These are phyloP conservation scores for Trametes coccinea DNA, from an alignment of 768 basidiomycete species.

Conservation along the genomic window DNA sequence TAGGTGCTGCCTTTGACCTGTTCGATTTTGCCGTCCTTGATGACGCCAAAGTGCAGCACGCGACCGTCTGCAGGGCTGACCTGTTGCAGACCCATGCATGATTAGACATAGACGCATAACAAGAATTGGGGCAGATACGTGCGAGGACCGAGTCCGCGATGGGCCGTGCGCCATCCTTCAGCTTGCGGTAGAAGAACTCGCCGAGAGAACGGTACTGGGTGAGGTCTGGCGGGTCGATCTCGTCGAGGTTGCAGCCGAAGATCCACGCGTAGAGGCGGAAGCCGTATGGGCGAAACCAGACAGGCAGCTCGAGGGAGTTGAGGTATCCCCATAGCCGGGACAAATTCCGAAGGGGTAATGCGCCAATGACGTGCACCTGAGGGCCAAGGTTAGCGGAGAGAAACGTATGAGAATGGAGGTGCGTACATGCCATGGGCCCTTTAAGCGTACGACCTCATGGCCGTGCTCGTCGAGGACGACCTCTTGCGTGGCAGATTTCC, in stretches of 20 bases:
- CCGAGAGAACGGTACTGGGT: slow-evolving; percentile 83
- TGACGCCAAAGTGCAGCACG: slow-evolving; percentile 88
- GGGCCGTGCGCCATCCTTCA: slow-evolving; percentile 81
- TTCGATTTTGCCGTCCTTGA: slow-evolving; percentile 78
- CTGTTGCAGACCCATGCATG: slow-evolving; percentile 34
- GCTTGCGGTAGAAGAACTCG: slow-evolving; percentile 90
- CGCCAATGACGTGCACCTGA: slow-evolving; percentile 95
- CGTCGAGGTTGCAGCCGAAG: slow-evolving; percentile 95
- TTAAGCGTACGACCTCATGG: slow-evolving; percentile 73
- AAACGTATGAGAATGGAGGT: not conserved
- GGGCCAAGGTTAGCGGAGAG: not conserved
- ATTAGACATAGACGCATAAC: too few species aligned
- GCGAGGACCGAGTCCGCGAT: slow-evolving; percentile 77
- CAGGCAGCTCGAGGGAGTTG: slow-evolving; percentile 88
- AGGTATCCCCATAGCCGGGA: slow-evolving; percentile 98
- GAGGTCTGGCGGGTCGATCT: slow-evolving; percentile 80
- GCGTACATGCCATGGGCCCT: slow-evolving; percentile 92
- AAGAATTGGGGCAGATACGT: slow-evolving; percentile 24
- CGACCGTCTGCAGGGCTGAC: slow-evolving; percentile 95
- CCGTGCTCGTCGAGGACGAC: slow-evolving; percentile 84
- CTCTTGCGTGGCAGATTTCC: slow-evolving; percentile 52
- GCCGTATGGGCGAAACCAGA: slow-evolving; percentile 93
- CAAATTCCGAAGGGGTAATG: slow-evolving; percentile 89
- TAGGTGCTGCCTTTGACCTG: slow-evolving; percentile 99
- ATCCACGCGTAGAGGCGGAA: slow-evolving; percentile 80